A percentile compares a stretch with the other conserved stretches of the same genome.
Evolutionary conservation across 495 filamentous ascomycete genomes (phyloP).

Genomic region (Chlorociboria aeruginascens): DNA sequence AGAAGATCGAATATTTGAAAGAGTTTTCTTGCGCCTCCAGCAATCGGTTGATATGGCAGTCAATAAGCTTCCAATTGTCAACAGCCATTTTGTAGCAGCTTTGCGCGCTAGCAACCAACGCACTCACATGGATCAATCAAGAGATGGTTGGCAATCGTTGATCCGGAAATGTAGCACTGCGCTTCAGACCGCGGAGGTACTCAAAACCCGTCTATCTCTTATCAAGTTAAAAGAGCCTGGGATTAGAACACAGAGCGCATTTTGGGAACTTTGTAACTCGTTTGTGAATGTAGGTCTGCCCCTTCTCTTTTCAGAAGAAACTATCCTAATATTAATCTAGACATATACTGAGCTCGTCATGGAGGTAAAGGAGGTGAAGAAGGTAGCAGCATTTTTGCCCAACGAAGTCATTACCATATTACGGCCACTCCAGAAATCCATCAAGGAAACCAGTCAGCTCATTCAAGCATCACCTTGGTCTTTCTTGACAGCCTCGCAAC

Average conservation of each 20-base stretch:
- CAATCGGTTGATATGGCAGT: slow-evolving; percentile 55
- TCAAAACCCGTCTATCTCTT: slow-evolving; percentile 59
- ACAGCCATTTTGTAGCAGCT: slow-evolving; percentile 43
- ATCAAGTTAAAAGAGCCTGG: slow-evolving; percentile 78
- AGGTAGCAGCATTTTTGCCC: slow-evolving; percentile 47
- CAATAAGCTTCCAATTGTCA: slow-evolving; percentile 51
- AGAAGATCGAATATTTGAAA: slow-evolving; percentile 70
- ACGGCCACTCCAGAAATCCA: slow-evolving; percentile 60
- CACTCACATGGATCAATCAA: slow-evolving; percentile 37
- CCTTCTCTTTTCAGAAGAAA: neutral
- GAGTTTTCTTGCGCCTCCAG: slow-evolving; percentile 60
- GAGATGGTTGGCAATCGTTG: slow-evolving; percentile 56
- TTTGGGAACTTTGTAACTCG: slow-evolving; percentile 70
- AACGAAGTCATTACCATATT: slow-evolving; percentile 57
- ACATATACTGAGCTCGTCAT: slow-evolving; percentile 63
- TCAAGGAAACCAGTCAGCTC: slow-evolving; percentile 60
- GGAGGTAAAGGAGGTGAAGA: slow-evolving; percentile 56
- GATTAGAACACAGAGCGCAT: slow-evolving; percentile 60
- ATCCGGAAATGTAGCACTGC: slow-evolving; percentile 52
- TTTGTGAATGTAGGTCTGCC: slow-evolving; percentile 45
- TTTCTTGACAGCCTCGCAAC: slow-evolving; percentile 17
- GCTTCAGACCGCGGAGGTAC: slow-evolving; percentile 49
- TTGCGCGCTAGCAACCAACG: slow-evolving; percentile 31
- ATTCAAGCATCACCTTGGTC: slow-evolving; percentile 74
- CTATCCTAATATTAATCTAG: slow-evolving; percentile 20